These are phyloP conservation scores for Leccinum boreale DNA, from an alignment of 768 basidiomycete genomes.

Conservation along the genomic window DNA sequence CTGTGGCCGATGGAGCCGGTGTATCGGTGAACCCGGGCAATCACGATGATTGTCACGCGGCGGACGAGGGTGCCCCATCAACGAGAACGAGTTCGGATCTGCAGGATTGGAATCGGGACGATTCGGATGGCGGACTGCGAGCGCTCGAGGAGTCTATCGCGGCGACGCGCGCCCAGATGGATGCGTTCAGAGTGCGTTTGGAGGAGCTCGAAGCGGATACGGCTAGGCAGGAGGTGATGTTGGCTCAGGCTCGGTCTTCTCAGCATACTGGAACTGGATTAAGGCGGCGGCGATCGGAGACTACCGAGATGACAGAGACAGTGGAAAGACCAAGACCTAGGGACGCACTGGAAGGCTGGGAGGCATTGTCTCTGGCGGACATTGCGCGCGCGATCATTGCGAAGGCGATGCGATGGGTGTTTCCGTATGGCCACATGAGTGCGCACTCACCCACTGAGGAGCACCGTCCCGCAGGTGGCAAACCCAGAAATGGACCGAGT, in stretches of 20 bases:
- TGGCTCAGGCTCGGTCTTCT: neutral
- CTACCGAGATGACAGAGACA: neutral
- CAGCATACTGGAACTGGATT: neutral
- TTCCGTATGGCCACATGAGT: constrained; percentile 15
- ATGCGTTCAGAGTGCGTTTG: constrained; percentile 25
- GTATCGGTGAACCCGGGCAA: neutral
- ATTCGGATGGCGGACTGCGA: constrained; percentile 8
- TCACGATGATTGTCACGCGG: neutral
- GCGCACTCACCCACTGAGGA: neutral
- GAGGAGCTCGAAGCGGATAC: constrained; percentile 27
- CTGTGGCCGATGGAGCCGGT: neutral
- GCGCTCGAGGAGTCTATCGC: constrained; percentile 25
- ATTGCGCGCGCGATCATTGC: constrained; percentile 16
- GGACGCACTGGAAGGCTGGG: neutral
- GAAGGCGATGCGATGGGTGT: constrained; percentile 23
- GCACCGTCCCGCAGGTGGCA: neutral
- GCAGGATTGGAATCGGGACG: neutral
- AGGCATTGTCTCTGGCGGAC: constrained; percentile 6
- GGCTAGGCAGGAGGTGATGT: constrained; percentile 10
- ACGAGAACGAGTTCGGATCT: neutral
- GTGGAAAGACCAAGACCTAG: neutral
- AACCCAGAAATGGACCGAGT: neutral
- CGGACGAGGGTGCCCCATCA: neutral
- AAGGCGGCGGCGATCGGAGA: constrained; percentile 1
- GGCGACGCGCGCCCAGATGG: constrained; percentile 23